Conservation (phyloP, 768 basidiomycete species). For the Tylopilus sp. region DNA sequence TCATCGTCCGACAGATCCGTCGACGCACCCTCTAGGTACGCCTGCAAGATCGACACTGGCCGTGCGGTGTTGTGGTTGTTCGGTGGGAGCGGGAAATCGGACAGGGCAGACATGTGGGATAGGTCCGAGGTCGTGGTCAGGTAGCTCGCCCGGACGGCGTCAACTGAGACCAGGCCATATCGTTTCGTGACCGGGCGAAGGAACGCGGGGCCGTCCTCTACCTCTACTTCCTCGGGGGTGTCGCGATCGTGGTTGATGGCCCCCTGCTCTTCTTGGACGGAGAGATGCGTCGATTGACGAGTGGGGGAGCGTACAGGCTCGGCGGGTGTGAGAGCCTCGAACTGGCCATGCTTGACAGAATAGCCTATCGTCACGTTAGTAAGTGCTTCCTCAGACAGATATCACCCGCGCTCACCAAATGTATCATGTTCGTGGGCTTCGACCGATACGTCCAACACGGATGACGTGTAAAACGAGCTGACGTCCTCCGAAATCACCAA, state of each 20-base stretch:
- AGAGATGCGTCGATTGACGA: slow-evolving; percentile 22
- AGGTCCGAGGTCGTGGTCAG: slow-evolving; percentile 54
- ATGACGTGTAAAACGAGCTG: slow-evolving; percentile 21
- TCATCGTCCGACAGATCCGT: background rate
- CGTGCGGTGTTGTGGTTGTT: slow-evolving; percentile 15
- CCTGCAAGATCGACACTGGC: slow-evolving; percentile 39
- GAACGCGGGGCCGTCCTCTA: slow-evolving; percentile 4
- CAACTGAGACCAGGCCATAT: slow-evolving; percentile 26
- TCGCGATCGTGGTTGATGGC: too few species aligned
- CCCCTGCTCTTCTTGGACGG: slow-evolving; percentile 15
- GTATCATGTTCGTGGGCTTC: slow-evolving; percentile 27
- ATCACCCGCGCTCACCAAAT: slow-evolving; percentile 20
- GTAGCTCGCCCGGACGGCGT: slow-evolving; percentile 49
- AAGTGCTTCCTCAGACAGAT: background rate
- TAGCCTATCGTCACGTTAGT: slow-evolving; percentile 17
- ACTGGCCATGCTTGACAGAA: slow-evolving; percentile 21
- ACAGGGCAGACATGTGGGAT: slow-evolving; percentile 68
- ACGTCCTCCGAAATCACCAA: slow-evolving; percentile 25
- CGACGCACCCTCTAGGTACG: slow-evolving; percentile 38
- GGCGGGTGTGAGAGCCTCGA: slow-evolving; percentile 15
- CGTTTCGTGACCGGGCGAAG: slow-evolving; percentile 18
- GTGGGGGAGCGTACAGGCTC: slow-evolving; percentile 7
- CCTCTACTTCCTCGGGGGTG: background rate
- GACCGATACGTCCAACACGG: slow-evolving; percentile 11
- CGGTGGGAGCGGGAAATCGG: slow-evolving; percentile 71